Evolutionary conservation across 1,284 basidiomycete species (phyloP).

Genomic region (Microbotryomycetes sp.): DNA sequence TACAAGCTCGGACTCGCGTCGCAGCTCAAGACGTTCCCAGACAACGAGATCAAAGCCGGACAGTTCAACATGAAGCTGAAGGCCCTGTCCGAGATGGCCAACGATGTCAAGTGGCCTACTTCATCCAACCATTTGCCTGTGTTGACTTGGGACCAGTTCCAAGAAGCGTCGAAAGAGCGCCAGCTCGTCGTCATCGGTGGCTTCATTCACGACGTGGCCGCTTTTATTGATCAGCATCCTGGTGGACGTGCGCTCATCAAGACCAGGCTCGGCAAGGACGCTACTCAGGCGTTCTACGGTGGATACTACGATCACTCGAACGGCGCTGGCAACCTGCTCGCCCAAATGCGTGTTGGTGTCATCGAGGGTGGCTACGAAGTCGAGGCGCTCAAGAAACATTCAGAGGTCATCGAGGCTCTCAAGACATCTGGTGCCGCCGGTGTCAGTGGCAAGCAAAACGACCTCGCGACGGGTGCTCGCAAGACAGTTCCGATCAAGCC

Average conservation of each 20-base stretch:
- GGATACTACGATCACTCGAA: conserved; percentile 90
- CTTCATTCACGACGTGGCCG: conserved; percentile 80
- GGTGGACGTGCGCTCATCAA: conserved; percentile 62
- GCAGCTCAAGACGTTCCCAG: conserved; percentile 85
- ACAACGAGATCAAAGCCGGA: conserved; percentile 87
- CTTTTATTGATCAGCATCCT: conserved; percentile 85
- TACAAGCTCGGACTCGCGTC: conserved; percentile 64
- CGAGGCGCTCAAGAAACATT: conserved; percentile 31
- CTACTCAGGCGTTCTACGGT: conserved; percentile 86
- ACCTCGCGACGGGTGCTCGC: conserved; percentile 1
- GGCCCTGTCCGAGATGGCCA: conserved; percentile 62
- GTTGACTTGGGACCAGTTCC: conserved; percentile 78
- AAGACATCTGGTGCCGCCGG: conserved; percentile 18
- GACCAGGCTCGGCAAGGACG: conserved; percentile 67
- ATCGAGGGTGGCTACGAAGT: conserved; percentile 58
- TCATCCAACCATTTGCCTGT: conserved; percentile 63
- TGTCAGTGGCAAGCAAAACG: conserved; percentile 23
- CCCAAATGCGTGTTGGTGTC: conserved; percentile 85
- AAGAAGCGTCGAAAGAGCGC: conserved; percentile 64
- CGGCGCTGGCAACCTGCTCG: conserved; percentile 74
- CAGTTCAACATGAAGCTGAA: conserved; percentile 89
- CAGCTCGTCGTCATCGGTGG: conserved; percentile 75
- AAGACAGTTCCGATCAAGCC: conserved; percentile 21
- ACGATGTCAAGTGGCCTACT: conserved; percentile 69
- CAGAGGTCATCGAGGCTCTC: conserved; percentile 22